These are phyloP conservation scores for Meira miltonrushii DNA, from an alignment of 1,284 basidiomycete species.

Conservation along the genomic window DNA sequence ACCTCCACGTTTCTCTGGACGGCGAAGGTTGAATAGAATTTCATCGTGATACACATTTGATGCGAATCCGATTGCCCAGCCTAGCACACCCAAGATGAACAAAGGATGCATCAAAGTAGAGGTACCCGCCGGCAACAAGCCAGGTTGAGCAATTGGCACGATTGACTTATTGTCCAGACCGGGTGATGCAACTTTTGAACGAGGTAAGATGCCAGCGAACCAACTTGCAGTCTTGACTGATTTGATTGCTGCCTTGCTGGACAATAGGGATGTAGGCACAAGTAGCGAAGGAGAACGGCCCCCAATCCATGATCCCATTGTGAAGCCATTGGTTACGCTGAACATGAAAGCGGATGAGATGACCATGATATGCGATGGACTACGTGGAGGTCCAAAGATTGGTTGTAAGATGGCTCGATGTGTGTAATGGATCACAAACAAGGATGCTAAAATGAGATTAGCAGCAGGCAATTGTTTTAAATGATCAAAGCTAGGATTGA, in stretches of 20 bases:
- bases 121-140: conserved; percentile 8
- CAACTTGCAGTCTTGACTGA: neutral
- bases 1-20: conserved; percentile 8
- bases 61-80: conserved; percentile 68
- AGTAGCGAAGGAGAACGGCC: conserved; percentile 29
- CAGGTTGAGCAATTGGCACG: conserved; percentile 11
- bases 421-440: conserved; percentile 72
- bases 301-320: conserved; percentile 63
- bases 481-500: conserved; percentile 40
- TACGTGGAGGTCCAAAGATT: conserved; percentile 72
- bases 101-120: conserved; percentile 20
- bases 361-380: conserved; percentile 68
- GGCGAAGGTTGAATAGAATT: conserved; percentile 68
- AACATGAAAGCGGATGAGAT: conserved; percentile 62
- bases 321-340: conserved; percentile 68
- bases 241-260: neutral
- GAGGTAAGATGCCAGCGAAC: neutral
- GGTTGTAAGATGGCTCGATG: conserved; percentile 80
- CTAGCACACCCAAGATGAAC: conserved; percentile 63
- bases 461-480: conserved; percentile 54
- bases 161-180: neutral
- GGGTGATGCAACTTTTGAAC: neutral
- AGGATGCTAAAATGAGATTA: conserved; percentile 60
- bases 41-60: conserved; percentile 86
- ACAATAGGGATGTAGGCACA: conserved; percentile 16